Evolutionary conservation across 73 alveolate genomes (phyloP), one percentile per base, ranked within the genome.

Genomic region (Symbiodinium natans): DNA sequence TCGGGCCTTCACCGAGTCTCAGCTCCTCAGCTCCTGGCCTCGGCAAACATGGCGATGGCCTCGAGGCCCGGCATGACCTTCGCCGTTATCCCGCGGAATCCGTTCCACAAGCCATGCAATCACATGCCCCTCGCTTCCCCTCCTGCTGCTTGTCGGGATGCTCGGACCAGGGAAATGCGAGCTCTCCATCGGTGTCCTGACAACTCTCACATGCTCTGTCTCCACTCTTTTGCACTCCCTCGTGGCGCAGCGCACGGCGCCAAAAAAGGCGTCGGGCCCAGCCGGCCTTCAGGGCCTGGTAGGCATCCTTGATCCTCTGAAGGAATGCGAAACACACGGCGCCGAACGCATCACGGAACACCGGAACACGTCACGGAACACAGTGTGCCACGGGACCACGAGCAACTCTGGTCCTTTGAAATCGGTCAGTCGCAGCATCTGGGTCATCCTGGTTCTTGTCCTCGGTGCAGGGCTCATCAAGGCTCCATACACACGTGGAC

Each of bases 391-490:
- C 82, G 4, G 33, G 39, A 6, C 82, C 82, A 8, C 5, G 82
- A 63, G 27, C 71, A 52, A 29, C 82, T 34, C 84, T 23, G 29
- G 42, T 68, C 97, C 97, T 90, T 71, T 90, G 97, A 73, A 90
- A 90, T 5, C 97, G 87, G 41, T 90, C 97, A 29, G 97, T 90
- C 27, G 95, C 95, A 23, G 94, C 94, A 15, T 90, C 97, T 13
- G 80, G 89, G 48, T 90, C 97, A 21, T 90, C 97, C 54, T 90
- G 97, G 56, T 90, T 90, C 80, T 90, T 90, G 85, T 90, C 97
- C 97, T 90, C 21, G 52, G 27, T 13, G 13, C 13, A 63, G 10
- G 38, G 39, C 39, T 13, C 89, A 31, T 39, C 11, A 74, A 31
- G 13, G 27, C 33, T 68, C 31, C 13, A 68, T 25, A 68, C 7